Evolutionary conservation across 2,329 filamentous ascomycete genomes (phyloP).

Genomic region (Domatiomyces globalis): DNA sequence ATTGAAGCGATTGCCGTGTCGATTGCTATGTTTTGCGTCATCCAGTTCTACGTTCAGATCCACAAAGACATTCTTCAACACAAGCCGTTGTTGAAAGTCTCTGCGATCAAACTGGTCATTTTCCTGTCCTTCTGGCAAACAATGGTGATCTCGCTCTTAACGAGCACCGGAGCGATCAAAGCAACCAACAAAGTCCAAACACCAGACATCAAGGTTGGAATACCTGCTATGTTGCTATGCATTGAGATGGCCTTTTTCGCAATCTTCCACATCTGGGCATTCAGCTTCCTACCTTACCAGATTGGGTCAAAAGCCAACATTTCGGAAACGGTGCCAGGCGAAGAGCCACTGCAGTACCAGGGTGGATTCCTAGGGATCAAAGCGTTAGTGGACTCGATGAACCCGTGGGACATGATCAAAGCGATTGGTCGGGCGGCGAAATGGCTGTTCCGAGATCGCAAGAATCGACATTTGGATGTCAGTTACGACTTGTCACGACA

Average conservation of each 20-base stretch:
- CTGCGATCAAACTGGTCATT: conserved; percentile 80
- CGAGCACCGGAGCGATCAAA: conserved; percentile 49
- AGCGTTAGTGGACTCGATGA: conserved; percentile 58
- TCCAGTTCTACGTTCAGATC: conserved; percentile 75
- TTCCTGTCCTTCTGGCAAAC: conserved; percentile 84
- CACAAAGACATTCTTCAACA: conserved; percentile 54
- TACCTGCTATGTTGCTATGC: conserved; percentile 63
- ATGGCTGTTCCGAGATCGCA: conserved; percentile 66
- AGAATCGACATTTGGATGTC: conserved; percentile 29
- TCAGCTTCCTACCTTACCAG: conserved; percentile 59
- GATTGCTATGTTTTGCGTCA: conserved; percentile 76
- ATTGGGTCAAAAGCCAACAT: conserved; percentile 34
- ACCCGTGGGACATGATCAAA: conserved; percentile 71
- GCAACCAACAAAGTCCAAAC: conserved; percentile 49
- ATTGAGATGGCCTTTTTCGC: conserved; percentile 76
- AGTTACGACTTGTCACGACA: conserved; percentile 23
- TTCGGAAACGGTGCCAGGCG: conserved; percentile 30
- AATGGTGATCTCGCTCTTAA: conserved; percentile 47
- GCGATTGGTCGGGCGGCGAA: conserved; percentile 61
- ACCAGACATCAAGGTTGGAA: conserved; percentile 65
- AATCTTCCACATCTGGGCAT: conserved; percentile 67
- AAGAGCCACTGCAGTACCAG: conserved; percentile 35
- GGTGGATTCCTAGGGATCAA: conserved; percentile 51
- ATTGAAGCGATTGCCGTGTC: conserved; percentile 60
- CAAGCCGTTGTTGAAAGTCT: conserved; percentile 61